Base-by-base conservation (phyloP, 176 grass and related monocot genomes). In the Rhipidocladum racemiflorum region DNA sequence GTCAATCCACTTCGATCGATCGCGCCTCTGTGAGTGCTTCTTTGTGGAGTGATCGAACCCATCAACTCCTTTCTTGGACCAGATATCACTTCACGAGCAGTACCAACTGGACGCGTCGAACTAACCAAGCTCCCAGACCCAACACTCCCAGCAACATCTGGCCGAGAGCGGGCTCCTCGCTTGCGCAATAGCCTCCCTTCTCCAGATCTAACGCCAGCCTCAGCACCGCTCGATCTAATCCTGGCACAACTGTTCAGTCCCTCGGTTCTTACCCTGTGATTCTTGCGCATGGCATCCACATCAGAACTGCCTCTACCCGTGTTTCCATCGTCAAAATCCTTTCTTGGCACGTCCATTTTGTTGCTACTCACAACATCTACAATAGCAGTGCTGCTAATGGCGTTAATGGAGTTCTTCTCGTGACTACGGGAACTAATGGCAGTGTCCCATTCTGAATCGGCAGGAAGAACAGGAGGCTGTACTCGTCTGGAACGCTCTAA, bases 161-260 rank as follows among this genome's bases (percentile, higher is more conserved):
- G 60, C 13, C 60, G 75, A 68, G 73, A 27, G 32, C 66, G 29
- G 17, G 79, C 49, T 61, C 74, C 75, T 16, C 90, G 72, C 66
- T 91, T 96, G 30, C 85, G 88, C 80, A 84, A 68, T 76, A 55
- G 32, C 60, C 79, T 93, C 61, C 78, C 67, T 30, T 75, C 60
- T 32, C 85, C 91, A 6, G 69, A 9, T 61, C 68, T 57, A 53
- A 65, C 46, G 4, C 65, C 29, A 72, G 43, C 46, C 18, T 7
- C 36, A 35, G 70, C 75, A 86, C 12, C 32, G 40, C 54, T 69
- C 13, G 80, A 79, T 73, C 89, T 92, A 2, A 54, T 36, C 62
- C 53, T 45, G 3, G 61, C 15, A 60, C 46, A 29, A 40, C 92
- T 70, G 48, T 42, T 40, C 20, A 27, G 10, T 5, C 69, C 85